Evolutionary conservation across 805 yeast genomes (phyloP).

Genomic region (Vanderwaltozyma polyspora): DNA sequence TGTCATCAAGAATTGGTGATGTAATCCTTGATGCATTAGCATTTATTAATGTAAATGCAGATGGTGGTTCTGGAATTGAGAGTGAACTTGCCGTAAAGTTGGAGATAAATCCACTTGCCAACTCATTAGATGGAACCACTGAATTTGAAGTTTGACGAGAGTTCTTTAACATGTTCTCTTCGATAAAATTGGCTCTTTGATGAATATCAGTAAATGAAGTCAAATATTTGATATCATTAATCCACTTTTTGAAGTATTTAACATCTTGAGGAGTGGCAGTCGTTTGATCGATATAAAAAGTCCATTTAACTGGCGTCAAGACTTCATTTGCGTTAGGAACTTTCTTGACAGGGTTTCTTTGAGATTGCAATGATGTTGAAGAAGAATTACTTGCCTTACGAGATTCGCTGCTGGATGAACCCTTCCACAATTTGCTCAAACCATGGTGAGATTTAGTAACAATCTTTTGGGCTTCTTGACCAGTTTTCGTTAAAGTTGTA

Average conservation of each 20-base stretch:
- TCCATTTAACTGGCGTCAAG: conserved; percentile 14
- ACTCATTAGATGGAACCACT: not conserved
- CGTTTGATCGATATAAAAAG: conserved; percentile 18
- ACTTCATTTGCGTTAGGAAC: not conserved
- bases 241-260: conserved; percentile 42
- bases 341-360: not conserved
- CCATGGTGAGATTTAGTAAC: conserved; percentile 9
- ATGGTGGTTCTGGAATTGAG: not conserved
- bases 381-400: not conserved
- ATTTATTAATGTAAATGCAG: not conserved
- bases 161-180: conserved; percentile 13
- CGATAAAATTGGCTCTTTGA: conserved; percentile 40
- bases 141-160: not conserved
- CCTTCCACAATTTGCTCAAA: conserved; percentile 11
- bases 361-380: not conserved
- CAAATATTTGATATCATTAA: conserved; percentile 42
- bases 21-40: conserved; percentile 15
- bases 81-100: conserved; percentile 5
- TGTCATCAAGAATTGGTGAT: conserved; percentile 30
- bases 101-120: conserved; percentile 3
- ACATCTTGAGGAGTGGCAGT: conserved; percentile 33
- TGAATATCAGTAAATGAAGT: conserved; percentile 36
- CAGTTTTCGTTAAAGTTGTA: not conserved
- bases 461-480: conserved; percentile 10
- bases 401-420: conserved; percentile 1